These are phyloP conservation scores for Botryotinia globosa DNA, from an alignment of 2,329 filamentous ascomycete genomes.

Conservation along the genomic window DNA sequence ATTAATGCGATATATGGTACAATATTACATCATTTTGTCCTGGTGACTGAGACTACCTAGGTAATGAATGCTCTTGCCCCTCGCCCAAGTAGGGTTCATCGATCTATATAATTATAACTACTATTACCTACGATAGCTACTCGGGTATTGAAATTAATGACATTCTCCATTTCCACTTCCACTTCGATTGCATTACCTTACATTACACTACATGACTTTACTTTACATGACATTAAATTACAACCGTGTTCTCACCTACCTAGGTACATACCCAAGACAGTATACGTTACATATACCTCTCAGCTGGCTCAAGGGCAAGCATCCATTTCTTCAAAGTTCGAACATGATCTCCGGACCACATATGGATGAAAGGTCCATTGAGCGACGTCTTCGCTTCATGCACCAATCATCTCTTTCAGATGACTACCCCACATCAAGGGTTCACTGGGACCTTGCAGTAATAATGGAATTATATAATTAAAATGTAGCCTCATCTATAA, in stretches of 20 bases:
- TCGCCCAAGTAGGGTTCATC: neutral
- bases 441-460: constrained; percentile 12
- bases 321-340: neutral
- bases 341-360: constrained; percentile 1
- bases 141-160: neutral
- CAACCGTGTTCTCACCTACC: neutral
- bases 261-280: neutral
- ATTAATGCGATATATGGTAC: too few relatives aligned
- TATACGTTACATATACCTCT: neutral
- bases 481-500: constrained; percentile 14
- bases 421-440: constrained; percentile 6
- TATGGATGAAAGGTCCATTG: constrained; percentile 6
- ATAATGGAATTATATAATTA: constrained; percentile 5
- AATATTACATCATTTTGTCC: neutral
- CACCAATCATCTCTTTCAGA: neutral
- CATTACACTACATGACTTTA: too few relatives aligned
- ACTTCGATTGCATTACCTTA: neutral
- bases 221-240: too few relatives aligned
- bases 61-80: neutral
- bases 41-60: neutral
- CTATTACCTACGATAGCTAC: too few relatives aligned
- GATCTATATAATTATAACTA: neutral
- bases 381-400: constrained; percentile 1
- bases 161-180: neutral
- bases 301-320: neutral